phyloP scores from a whole-genome alignment of 768 basidiomycete species.

The Mycena rosella region DNA sequence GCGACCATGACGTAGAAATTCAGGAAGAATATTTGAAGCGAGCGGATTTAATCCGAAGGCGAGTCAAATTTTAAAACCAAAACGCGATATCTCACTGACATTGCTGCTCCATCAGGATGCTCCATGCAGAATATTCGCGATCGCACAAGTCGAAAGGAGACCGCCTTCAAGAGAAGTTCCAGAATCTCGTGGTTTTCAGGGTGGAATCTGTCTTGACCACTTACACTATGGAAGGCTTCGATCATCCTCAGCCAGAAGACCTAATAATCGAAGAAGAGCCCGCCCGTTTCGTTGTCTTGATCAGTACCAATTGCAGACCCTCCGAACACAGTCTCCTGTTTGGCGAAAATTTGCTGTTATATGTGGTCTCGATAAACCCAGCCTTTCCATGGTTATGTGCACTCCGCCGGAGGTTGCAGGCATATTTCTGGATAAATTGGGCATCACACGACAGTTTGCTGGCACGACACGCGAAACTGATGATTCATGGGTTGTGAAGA shows the following conservation, averaged over 20 bases:
- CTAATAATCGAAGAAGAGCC: constrained; percentile 3
- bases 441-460: neutral
- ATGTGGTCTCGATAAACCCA: neutral
- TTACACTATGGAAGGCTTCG: neutral
- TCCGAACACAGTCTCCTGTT: neutral
- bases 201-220: neutral
- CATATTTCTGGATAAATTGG: neutral
- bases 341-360: neutral
- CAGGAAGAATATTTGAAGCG: constrained; percentile 14
- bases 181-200: neutral
- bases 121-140: neutral
- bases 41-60: neutral
- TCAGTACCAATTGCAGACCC: neutral
- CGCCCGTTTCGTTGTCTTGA: constrained; percentile 2
- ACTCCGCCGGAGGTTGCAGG: neutral
- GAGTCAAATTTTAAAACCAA: too few species aligned
- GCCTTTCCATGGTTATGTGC: neutral
- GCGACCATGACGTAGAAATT: neutral
- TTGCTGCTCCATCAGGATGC: neutral
- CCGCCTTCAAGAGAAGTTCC: neutral
- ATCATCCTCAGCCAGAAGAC: neutral
- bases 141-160: neutral
- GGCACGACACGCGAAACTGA: neutral
- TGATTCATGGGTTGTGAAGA: neutral
- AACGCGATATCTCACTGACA: neutral